These are phyloP conservation scores for Debaryomyces castellii DNA, from an alignment of 805 yeast species.

Conservation along the genomic window DNA sequence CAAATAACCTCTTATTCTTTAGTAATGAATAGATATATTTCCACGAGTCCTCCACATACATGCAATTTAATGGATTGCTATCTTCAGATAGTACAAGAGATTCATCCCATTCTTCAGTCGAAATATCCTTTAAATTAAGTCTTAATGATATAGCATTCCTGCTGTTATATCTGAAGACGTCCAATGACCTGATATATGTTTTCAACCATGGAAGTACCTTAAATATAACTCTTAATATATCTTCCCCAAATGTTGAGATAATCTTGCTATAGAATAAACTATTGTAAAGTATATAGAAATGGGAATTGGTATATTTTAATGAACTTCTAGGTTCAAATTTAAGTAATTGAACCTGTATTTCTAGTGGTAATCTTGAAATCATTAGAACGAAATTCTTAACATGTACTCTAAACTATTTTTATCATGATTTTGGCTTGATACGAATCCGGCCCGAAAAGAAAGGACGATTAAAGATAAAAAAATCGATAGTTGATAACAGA, in stretches of 20 bases:
- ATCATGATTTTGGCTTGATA: neutral
- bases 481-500: neutral
- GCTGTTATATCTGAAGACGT: constrained; percentile 27
- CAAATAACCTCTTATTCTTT: constrained; percentile 52
- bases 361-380: constrained; percentile 37
- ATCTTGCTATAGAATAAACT: constrained; percentile 44
- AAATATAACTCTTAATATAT: constrained; percentile 25
- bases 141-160: constrained; percentile 27
- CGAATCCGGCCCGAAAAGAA: neutral
- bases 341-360: constrained; percentile 40
- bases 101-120: constrained; percentile 2
- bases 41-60: constrained; percentile 55
- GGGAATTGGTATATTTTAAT: constrained; percentile 34
- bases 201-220: constrained; percentile 40
- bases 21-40: constrained; percentile 49
- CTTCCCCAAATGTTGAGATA: constrained; percentile 35
- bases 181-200: constrained; percentile 39
- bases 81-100: neutral
- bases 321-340: constrained; percentile 30
- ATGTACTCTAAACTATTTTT: neutral
- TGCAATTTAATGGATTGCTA: constrained; percentile 20
- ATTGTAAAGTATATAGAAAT: constrained; percentile 51
- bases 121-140: constrained; percentile 18
- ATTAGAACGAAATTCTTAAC: constrained; percentile 2
- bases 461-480: neutral